These are phyloP conservation scores for Phytophthora meadii DNA, from an alignment of 352 stramenopile genomes.

Conservation along the genomic window DNA sequence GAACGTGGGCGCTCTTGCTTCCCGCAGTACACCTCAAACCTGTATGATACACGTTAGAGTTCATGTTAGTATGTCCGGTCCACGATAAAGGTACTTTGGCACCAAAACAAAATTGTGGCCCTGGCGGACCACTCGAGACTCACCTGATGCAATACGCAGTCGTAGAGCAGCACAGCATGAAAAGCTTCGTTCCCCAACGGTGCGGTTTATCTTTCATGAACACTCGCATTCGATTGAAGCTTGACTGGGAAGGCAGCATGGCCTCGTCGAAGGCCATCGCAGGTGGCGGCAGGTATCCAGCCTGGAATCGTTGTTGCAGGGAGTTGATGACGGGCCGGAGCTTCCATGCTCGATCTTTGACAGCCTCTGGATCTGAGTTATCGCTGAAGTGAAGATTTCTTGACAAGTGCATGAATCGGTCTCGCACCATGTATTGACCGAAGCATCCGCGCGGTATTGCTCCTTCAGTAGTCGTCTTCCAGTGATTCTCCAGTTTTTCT, in stretches of 20 bases:
- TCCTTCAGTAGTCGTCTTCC: neutral
- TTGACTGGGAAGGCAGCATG: neutral
- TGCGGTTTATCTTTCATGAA: constrained; percentile 3
- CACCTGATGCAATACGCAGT: constrained; percentile 23
- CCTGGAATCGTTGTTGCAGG: neutral
- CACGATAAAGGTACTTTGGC: constrained; percentile 1
- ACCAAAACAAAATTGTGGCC: neutral
- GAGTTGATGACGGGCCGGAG: neutral
- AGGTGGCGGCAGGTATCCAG: neutral
- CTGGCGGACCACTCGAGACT: neutral
- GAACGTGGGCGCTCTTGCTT: neutral
- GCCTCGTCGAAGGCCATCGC: neutral
- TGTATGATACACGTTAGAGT: neutral
- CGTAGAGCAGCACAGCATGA: constrained; percentile 15
- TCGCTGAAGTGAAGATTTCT: neutral
- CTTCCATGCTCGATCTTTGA: neutral
- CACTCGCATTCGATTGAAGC: neutral
- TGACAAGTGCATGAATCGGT: neutral
- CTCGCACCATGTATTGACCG: neutral
- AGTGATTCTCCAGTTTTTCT: neutral
- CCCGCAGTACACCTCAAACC: constrained; percentile 8
- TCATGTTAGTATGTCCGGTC: neutral
- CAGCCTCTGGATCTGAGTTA: neutral
- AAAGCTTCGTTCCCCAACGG: neutral
- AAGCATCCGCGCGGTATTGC: neutral